Evolutionary conservation across 2,329 filamentous ascomycete genomes (phyloP).

Genomic region (Aspergillus sp.): DNA sequence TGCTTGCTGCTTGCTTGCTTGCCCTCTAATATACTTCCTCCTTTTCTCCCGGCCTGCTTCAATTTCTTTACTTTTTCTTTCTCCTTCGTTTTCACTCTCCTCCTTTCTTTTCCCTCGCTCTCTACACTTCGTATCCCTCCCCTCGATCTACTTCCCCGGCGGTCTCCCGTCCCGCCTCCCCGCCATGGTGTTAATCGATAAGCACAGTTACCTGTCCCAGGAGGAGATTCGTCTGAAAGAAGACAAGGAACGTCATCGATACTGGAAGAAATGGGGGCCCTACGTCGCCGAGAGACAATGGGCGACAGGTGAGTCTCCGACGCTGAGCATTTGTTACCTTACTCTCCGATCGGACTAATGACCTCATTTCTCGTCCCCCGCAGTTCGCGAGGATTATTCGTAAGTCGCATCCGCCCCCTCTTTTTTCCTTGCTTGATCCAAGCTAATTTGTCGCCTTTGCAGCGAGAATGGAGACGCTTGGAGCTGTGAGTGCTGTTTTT

Average conservation of each 20-base stretch:
- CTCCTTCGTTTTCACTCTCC: not conserved
- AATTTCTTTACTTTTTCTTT: not conserved
- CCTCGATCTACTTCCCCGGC: not conserved
- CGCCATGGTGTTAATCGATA: slow-evolving; percentile 84
- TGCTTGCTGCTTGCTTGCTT: too few species aligned
- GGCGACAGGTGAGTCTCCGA: slow-evolving; percentile 70
- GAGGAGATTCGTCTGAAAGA: slow-evolving; percentile 89
- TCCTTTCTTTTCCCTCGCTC: slow-evolving; percentile 1
- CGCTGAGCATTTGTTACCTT: not conserved
- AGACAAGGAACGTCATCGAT: slow-evolving; percentile 78
- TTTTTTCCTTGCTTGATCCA: slow-evolving; percentile 4
- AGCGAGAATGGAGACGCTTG: slow-evolving; percentile 86
- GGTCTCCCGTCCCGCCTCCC: not conserved
- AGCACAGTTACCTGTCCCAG: slow-evolving; percentile 80
- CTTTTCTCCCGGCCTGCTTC: too few species aligned
- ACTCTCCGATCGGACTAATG: slow-evolving; percentile 18
- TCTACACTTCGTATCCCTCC: not conserved
- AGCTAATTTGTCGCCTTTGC: slow-evolving; percentile 9
- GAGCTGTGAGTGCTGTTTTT: slow-evolving; percentile 68
- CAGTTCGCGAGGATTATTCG: slow-evolving; percentile 90
- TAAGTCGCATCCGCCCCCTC: slow-evolving; percentile 41
- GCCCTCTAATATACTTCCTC: not conserved
- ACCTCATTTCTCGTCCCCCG: slow-evolving; percentile 20
- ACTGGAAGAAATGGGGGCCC: slow-evolving; percentile 98
- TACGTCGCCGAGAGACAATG: slow-evolving; percentile 94